These are phyloP conservation scores for Phytomonas sp. DNA, from an alignment of 208 protist species.

Conservation along the genomic window DNA sequence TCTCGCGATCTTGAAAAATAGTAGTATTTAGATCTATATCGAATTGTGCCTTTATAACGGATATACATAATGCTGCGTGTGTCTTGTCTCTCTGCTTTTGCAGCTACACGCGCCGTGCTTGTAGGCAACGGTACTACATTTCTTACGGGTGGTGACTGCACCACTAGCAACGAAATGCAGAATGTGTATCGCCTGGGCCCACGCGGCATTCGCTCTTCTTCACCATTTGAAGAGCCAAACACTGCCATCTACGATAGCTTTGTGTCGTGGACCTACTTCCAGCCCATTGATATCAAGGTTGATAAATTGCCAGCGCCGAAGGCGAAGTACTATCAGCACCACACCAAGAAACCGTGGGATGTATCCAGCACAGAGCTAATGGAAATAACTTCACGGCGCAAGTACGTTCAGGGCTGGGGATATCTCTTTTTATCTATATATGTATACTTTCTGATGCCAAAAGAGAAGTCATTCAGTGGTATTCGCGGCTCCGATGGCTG, in stretches of 20 bases:
- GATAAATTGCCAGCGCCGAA: slow-evolving; percentile 78
- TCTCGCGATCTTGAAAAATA: background rate
- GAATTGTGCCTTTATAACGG: slow-evolving; percentile 7
- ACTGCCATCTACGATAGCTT: slow-evolving; percentile 88
- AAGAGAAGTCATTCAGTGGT: slow-evolving; percentile 88
- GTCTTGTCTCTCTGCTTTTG: slow-evolving; percentile 56
- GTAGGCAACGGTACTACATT: slow-evolving; percentile 88
- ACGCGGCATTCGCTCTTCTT: slow-evolving; percentile 82
- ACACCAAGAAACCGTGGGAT: slow-evolving; percentile 85
- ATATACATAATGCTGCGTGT: slow-evolving; percentile 58
- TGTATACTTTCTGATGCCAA: slow-evolving; percentile 87
- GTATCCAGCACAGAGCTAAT: slow-evolving; percentile 80
- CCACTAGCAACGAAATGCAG: slow-evolving; percentile 69
- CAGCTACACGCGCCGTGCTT: slow-evolving; percentile 52
- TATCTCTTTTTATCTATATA: slow-evolving; percentile 62
- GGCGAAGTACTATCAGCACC: slow-evolving; percentile 85
- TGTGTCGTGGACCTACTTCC: slow-evolving; percentile 88
- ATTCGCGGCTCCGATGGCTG: slow-evolving; percentile 74
- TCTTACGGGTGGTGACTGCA: slow-evolving; percentile 79
- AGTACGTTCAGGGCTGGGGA: slow-evolving; percentile 74
- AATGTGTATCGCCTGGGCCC: slow-evolving; percentile 81
- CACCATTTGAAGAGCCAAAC: slow-evolving; percentile 83
- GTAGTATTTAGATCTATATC: slow-evolving; percentile 10
- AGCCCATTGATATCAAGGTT: slow-evolving; percentile 82
- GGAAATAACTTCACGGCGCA: slow-evolving; percentile 84